phyloP scores from a whole-genome alignment of 805 yeast species.

The Pichia thaimueangensis region DNA sequence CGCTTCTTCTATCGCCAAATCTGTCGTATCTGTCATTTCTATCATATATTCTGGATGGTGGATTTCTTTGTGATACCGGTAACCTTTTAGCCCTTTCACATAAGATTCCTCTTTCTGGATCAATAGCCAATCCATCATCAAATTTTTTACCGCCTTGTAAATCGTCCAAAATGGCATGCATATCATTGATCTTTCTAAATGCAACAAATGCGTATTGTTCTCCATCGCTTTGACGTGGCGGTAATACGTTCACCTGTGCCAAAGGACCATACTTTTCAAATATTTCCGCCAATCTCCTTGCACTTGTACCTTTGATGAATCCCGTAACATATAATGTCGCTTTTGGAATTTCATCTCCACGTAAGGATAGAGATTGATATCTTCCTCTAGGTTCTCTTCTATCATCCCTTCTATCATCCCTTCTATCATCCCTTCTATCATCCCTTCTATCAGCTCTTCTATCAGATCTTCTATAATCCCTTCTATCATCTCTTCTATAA shows the following conservation, averaged over 20 bases:
- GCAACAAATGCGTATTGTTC: slow-evolving; percentile 62
- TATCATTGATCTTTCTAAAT: slow-evolving; percentile 44
- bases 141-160: slow-evolving; percentile 31
- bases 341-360: slow-evolving; percentile 11
- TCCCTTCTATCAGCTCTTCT: neutral
- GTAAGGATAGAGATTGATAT: no score
- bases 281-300: slow-evolving; percentile 51
- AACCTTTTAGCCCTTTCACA: slow-evolving; percentile 54
- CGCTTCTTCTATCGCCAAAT: slow-evolving; percentile 10
- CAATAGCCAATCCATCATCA: slow-evolving; percentile 32
- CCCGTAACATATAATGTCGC: slow-evolving; percentile 30
- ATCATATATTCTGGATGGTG: neutral
- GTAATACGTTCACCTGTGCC: slow-evolving; percentile 55
- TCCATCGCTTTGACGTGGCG: slow-evolving; percentile 54
- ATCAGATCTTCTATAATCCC: neutral
- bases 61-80: slow-evolving; percentile 30
- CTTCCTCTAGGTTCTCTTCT: neutral
- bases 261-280: slow-evolving; percentile 57
- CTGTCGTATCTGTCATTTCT: neutral
- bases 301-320: slow-evolving; percentile 45
- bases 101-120: slow-evolving; percentile 35
- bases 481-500: neutral
- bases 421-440: neutral
- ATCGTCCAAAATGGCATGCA: slow-evolving; percentile 45
- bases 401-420: neutral